Evolutionary conservation across 495 filamentous ascomycete species (phyloP).

Genomic region (Chaetomium fimeti): DNA sequence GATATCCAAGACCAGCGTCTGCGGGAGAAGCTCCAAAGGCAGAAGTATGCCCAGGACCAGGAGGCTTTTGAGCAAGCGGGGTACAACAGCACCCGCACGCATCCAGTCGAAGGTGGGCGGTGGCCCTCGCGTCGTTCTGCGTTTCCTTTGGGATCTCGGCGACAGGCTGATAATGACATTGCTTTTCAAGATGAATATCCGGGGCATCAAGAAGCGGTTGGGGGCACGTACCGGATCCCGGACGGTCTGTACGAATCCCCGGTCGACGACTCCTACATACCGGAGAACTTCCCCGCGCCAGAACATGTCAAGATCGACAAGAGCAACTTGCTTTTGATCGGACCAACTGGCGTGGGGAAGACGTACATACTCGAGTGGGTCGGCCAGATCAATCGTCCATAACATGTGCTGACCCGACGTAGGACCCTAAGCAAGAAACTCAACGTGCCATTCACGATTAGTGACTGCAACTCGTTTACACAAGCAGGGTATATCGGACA

Average conservation of each 20-base stretch:
- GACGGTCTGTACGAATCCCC: constrained; percentile 24
- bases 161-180: constrained; percentile 34
- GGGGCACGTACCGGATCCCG: constrained; percentile 36
- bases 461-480: constrained; percentile 95
- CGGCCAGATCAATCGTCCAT: neutral
- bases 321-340: constrained; percentile 89
- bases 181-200: constrained; percentile 70
- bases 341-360: constrained; percentile 94
- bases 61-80: constrained; percentile 31
- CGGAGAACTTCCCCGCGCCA: constrained; percentile 47
- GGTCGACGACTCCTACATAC: constrained; percentile 40
- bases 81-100: constrained; percentile 34
- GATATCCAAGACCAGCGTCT: constrained; percentile 70
- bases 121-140: constrained; percentile 30
- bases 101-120: constrained; percentile 53
- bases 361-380: constrained; percentile 82
- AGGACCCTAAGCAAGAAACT: constrained; percentile 58
- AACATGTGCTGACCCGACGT: constrained; percentile 10
- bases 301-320: constrained; percentile 83
- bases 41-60: constrained; percentile 47
- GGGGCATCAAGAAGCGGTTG: constrained; percentile 64
- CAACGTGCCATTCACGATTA: constrained; percentile 94
- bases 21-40: constrained; percentile 52
- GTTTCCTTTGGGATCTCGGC: constrained; percentile 26
- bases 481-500: constrained; percentile 98